phyloP scores from a whole-genome alignment of 2,329 filamentous ascomycete species.

The Phoma herbarum region DNA sequence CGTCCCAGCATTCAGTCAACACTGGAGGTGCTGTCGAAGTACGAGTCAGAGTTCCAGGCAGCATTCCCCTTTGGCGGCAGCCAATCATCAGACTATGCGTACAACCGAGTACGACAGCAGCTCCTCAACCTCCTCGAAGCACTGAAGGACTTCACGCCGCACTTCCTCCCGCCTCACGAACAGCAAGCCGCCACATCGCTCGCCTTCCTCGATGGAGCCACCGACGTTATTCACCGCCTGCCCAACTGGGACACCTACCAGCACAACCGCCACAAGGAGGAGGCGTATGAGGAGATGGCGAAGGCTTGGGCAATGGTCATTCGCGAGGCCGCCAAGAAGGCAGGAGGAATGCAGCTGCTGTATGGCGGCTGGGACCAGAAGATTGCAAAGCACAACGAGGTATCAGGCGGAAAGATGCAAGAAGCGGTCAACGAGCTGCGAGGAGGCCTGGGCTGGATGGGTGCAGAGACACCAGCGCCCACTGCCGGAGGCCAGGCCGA shows the following conservation, averaged over 20 bases:
- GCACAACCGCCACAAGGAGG: conserved; percentile 91
- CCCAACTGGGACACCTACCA: conserved; percentile 90
- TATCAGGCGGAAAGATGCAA: conserved; percentile 81
- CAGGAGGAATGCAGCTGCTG: conserved; percentile 85
- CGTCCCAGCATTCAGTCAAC: conserved; percentile 85
- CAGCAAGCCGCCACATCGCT: conserved; percentile 83
- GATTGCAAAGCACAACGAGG: conserved; percentile 85
- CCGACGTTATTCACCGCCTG: conserved; percentile 85
- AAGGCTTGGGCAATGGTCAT: conserved; percentile 94
- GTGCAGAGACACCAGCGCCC: conserved; percentile 48
- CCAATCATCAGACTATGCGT: conserved; percentile 88
- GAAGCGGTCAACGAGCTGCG: conserved; percentile 81
- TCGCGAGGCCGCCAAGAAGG: conserved; percentile 87
- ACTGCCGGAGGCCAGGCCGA: conserved; percentile 36
- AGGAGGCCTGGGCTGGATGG: conserved; percentile 81
- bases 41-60: conserved; percentile 78
- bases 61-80: conserved; percentile 88
- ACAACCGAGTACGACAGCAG: conserved; percentile 87
- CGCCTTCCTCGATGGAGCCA: conserved; percentile 87
- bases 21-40: conserved; percentile 80
- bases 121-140: conserved; percentile 85
- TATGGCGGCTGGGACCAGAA: conserved; percentile 93
- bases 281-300: conserved; percentile 94
- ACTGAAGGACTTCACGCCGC: conserved; percentile 90
- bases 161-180: conserved; percentile 93